Percentiles rank a stretch among this genome's conserved stretches.
Evolutionary conservation across 331 rosid genomes (phyloP).

Genomic region (Spiraea crenata): DNA sequence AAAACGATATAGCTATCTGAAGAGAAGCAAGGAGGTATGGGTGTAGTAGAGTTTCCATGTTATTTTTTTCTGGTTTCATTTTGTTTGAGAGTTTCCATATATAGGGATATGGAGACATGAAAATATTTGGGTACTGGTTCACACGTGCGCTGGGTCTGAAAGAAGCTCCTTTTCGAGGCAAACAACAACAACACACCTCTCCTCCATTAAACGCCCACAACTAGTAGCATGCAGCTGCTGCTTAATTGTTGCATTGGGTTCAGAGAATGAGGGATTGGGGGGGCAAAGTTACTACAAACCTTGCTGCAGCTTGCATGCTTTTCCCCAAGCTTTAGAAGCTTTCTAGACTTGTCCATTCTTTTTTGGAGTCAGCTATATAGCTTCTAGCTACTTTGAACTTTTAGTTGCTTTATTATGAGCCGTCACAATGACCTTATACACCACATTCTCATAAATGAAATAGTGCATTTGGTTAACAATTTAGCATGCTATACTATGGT

Average conservation of each 20-base stretch:
- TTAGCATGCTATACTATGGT: background rate
- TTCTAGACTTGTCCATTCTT: conserved; percentile 1
- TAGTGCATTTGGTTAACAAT: background rate
- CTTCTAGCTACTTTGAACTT: background rate
- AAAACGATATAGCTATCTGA: too few species aligned
- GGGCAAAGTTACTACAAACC: background rate
- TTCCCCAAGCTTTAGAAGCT: conserved; percentile 1
- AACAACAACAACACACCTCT: conserved; percentile 28
- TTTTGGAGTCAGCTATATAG: background rate
- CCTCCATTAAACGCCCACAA: conserved; percentile 56
- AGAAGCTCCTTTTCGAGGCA: conserved; percentile 84
- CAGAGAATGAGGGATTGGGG: conserved; percentile 23
- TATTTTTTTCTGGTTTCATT: background rate
- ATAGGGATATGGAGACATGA: conserved; percentile 30
- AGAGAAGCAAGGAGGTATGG: conserved; percentile 32
- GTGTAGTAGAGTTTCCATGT: conserved; percentile 23
- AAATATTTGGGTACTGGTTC: conserved; percentile 51
- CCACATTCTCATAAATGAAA: too few species aligned
- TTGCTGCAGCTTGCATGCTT: background rate
- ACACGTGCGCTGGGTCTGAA: conserved; percentile 85
- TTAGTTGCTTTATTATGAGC: background rate
- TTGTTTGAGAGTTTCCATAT: background rate
- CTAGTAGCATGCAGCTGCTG: background rate
- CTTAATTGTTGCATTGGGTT: conserved; percentile 4
- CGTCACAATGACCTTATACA: background rate